Evolutionary conservation across 192 early-diverging fungal genomes (phyloP).

Genomic region (Coemansia sp.): DNA sequence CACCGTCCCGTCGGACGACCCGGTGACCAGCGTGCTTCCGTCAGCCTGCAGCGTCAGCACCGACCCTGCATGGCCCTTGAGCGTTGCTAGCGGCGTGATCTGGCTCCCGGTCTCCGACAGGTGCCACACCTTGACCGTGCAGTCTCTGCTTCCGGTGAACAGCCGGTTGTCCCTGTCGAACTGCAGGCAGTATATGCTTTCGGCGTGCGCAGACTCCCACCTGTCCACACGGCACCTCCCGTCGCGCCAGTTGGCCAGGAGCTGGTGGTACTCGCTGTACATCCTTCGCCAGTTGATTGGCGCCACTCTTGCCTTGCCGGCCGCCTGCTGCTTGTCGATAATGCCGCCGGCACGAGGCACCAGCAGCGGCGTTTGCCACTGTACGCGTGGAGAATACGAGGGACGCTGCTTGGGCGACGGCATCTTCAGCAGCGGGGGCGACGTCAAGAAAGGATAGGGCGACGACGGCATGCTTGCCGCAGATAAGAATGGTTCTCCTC

Average conservation of each 20-base stretch:
- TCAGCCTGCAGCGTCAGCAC: conserved; percentile 89
- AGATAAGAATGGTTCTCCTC: not conserved
- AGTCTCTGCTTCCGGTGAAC: conserved; percentile 71
- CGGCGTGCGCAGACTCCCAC: conserved; percentile 71
- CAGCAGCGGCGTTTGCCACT: not conserved
- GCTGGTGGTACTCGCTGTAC: conserved; percentile 62
- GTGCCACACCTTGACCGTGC: conserved; percentile 78
- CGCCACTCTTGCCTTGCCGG: not conserved
- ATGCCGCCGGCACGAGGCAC: not conserved
- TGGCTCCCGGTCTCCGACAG: conserved; percentile 56
- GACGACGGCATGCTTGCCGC: not conserved
- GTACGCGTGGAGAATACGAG: not conserved
- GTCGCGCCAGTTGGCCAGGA: conserved; percentile 74
- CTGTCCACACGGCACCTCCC: conserved; percentile 62
- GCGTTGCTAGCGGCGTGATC: conserved; percentile 55
- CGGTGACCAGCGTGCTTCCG: conserved; percentile 63
- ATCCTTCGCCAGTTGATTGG: conserved; percentile 72
- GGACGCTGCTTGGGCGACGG: not conserved
- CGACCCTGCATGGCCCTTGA: conserved; percentile 70
- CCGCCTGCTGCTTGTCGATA: not conserved
- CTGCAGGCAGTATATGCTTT: conserved; percentile 85
- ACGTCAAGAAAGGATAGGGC: not conserved
- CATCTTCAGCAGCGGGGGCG: not conserved
- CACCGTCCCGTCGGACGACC: conserved; percentile 67
- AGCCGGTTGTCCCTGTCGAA: conserved; percentile 67